Conservation (phyloP, 2,329 filamentous ascomycete genomes). For the Arachnomyces sp. region DNA sequence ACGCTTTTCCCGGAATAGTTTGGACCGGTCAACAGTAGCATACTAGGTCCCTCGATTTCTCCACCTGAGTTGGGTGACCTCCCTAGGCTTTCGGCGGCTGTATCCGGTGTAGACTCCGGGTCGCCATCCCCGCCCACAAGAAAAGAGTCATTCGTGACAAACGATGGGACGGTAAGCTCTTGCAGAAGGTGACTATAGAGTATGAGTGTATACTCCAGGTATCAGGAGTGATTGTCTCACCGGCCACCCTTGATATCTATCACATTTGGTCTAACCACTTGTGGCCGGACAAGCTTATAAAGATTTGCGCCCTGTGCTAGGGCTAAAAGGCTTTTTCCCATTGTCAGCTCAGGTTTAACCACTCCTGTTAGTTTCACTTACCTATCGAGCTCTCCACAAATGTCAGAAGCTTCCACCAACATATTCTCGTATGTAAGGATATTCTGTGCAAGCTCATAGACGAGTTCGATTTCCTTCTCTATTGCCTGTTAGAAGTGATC, state of each 20-base stretch:
- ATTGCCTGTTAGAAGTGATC: slow-evolving; percentile 1
- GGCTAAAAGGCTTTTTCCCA: slow-evolving; percentile 56
- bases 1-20: slow-evolving; percentile 97
- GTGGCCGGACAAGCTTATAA: slow-evolving; percentile 63
- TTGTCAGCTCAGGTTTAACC: slow-evolving; percentile 1
- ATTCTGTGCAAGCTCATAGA: slow-evolving; percentile 64
- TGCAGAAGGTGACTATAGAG: slow-evolving; percentile 63
- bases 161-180: slow-evolving; percentile 70
- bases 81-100: slow-evolving; percentile 1
- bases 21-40: slow-evolving; percentile 78
- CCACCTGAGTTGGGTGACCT: slow-evolving; percentile 3
- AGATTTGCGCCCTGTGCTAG: slow-evolving; percentile 67
- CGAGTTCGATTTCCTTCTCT: slow-evolving; percentile 85
- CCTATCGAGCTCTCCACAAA: slow-evolving; percentile 77
- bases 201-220: slow-evolving; percentile 9
- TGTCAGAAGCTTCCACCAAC: slow-evolving; percentile 62
- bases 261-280: slow-evolving; percentile 60
- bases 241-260: slow-evolving; percentile 70
- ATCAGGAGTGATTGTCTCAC: slow-evolving; percentile 25
- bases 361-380: slow-evolving; percentile 15
- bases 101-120: background rate
- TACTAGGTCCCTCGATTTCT: slow-evolving; percentile 45
- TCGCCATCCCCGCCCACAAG: slow-evolving; percentile 49
- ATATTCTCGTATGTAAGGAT: slow-evolving; percentile 61
- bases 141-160: slow-evolving; percentile 73